phyloP scores from a whole-genome alignment of 176 grass and related monocot species.

The Elymus sibiricus region DNA sequence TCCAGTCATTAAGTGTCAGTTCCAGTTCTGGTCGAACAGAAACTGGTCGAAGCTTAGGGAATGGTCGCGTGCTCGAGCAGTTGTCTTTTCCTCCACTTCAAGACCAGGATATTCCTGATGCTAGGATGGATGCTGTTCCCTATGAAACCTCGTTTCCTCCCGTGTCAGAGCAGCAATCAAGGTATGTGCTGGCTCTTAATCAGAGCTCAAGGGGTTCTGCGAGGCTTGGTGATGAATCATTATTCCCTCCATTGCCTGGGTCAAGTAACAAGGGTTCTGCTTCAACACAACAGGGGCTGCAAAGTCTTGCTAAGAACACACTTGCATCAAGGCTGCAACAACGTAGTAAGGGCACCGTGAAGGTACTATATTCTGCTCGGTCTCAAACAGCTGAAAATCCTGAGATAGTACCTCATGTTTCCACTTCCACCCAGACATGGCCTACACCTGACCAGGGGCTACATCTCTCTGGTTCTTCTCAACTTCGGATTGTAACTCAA shows the following conservation, averaged over 20 bases:
- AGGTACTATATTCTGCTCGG: slow-evolving; percentile 54
- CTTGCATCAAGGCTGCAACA: slow-evolving; percentile 78
- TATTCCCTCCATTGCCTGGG: slow-evolving; percentile 90
- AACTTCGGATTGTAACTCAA: slow-evolving; percentile 31
- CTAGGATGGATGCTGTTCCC: slow-evolving; percentile 36
- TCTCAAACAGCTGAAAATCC: slow-evolving; percentile 41
- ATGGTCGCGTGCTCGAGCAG: slow-evolving; percentile 51
- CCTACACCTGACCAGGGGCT: slow-evolving; percentile 45
- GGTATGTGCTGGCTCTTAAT: slow-evolving; percentile 74
- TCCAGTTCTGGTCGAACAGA: slow-evolving; percentile 37
- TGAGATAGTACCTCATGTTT: slow-evolving; percentile 28
- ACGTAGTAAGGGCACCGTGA: slow-evolving; percentile 45
- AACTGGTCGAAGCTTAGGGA: slow-evolving; percentile 27
- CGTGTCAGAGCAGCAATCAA: slow-evolving; percentile 54
- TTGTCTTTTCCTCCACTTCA: slow-evolving; percentile 84
- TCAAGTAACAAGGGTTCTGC: slow-evolving; percentile 44
- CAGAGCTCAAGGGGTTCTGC: slow-evolving; percentile 54
- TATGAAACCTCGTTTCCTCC: slow-evolving; percentile 69
- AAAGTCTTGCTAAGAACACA: slow-evolving; percentile 70
- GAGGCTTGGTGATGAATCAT: slow-evolving; percentile 64
- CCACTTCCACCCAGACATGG: slow-evolving; percentile 33
- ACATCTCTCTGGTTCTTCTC: slow-evolving; percentile 28
- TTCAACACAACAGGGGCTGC: slow-evolving; percentile 50
- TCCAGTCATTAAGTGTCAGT: slow-evolving; percentile 39
- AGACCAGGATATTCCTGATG: slow-evolving; percentile 54